Evolutionary conservation across 352 stramenopile species (phyloP), one percentile per base, ranked within the genome.

Genomic region (Pythium periplocum): DNA sequence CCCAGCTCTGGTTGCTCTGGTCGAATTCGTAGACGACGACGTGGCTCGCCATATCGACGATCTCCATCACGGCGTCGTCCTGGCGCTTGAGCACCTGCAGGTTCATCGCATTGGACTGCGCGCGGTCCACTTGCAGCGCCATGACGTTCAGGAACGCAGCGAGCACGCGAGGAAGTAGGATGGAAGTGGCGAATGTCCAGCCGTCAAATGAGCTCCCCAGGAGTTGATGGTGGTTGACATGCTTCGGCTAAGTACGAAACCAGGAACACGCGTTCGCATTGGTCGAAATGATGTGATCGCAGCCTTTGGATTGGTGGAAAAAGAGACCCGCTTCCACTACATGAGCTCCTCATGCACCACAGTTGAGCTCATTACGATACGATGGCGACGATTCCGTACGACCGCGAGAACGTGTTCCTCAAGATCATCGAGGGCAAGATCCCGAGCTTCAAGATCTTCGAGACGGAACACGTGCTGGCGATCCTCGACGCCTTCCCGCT

Each of bases 1-100:
- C 84, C 84, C 84, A 94, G 43, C 64, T 87, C 73, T 94, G 81
- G 45, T 73, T 75, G 41, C 62, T 63, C 70, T 91, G 79, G 62
- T 92, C 76, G 54, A 94, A 94, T 71, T 94, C 84, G 74, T 94
- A 94, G 59, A 94, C 83, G 46, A 92, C 84, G 32, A 92, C 84
- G 54, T 94, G 84, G 59, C 79, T 91, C 51, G 82, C 80, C 34
- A 72, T 94, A 72, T 88, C 84, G 40, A 92, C 75, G 50, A 94
- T 92, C 36, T 94, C 82, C 63, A 75, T 66, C 39, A 94, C 72
- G n/a, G 82, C 66, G 42, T 71, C 63, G 51, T 94, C 84, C 59
- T 94, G 81, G 43, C 84, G 79, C 68, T 88, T 87, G 39, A 94
- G 74, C 55, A 92, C 84, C 61, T 92, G 81, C 55, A 94, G 59